phyloP scores from a whole-genome alignment of 345 rosid genomes.

The Linum usitatissimum region DNA sequence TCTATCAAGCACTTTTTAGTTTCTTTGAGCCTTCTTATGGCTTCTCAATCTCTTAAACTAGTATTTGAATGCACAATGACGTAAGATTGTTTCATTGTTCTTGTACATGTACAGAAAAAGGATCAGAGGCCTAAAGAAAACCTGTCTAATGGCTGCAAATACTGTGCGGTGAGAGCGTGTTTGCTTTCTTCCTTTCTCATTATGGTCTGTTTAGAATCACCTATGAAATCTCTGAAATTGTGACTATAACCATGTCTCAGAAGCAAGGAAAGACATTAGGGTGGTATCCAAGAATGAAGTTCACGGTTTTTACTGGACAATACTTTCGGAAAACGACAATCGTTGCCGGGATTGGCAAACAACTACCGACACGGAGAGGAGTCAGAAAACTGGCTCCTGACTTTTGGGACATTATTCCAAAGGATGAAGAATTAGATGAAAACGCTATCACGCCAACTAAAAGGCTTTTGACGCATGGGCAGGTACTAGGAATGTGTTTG shows the following conservation, averaged over 20 bases:
- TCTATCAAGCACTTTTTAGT: not conserved
- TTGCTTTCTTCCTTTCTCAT: slow-evolving; percentile 7
- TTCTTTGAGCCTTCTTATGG: not conserved
- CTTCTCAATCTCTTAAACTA: too few relatives aligned
- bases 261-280: slow-evolving; percentile 28
- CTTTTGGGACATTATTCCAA: slow-evolving; percentile 66
- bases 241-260: slow-evolving; percentile 6
- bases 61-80: too few relatives aligned
- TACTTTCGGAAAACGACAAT: slow-evolving; percentile 46
- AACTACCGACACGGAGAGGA: slow-evolving; percentile 19
- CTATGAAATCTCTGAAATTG: not conserved
- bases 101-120: slow-evolving; percentile 24
- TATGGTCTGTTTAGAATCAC: slow-evolving; percentile 4
- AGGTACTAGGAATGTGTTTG: slow-evolving; percentile 32
- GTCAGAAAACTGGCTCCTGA: slow-evolving; percentile 48
- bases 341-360: slow-evolving; percentile 47
- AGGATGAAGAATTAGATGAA: slow-evolving; percentile 47
- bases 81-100: not conserved
- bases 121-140: slow-evolving; percentile 19
- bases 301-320: slow-evolving; percentile 55
- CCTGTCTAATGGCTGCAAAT: slow-evolving; percentile 47
- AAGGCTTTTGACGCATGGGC: slow-evolving; percentile 60
- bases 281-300: slow-evolving; percentile 73
- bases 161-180: slow-evolving; percentile 54
- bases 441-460: slow-evolving; percentile 32